Evolutionary conservation across 1,139 yeast genomes (phyloP), one percentile per base, ranked within the genome.

Genomic region (Blastobotrys serpentis): DNA sequence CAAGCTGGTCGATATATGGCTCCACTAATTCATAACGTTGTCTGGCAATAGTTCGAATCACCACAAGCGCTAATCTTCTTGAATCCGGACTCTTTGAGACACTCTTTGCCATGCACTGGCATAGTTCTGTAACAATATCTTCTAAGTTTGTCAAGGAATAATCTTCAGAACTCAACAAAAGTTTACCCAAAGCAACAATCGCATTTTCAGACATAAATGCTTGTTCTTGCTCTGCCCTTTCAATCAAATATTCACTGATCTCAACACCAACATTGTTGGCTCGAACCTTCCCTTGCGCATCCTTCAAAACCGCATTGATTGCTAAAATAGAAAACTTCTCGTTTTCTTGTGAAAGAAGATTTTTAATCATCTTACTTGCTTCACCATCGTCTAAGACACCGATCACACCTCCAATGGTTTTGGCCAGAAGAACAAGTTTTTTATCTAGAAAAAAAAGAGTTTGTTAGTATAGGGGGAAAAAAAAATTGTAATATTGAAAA

Each of bases 131-230:
- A 8, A 79, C 65, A 7, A 30, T 21, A 3, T 34, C 39, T 2
- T 13, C 23, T 2, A 6, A 3, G 6, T 41, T 44, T 16, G 8
- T 10, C 7, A 32, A 22, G 7, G 32, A 14, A 11, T 13, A 19
- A 30, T 30, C 23, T 16, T 26, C 36, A 46, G 17, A 52, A 42
- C 49, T 55, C 29, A 89, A 71, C 51, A 88, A 69, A n/a, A 85
- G 57, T 68, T 90, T 90, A 53, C 96, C 97, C 47, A 85, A 75
- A 2, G 96, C 98, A 49, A 84, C 68, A 2, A 85, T 75, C n/a
- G 90, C 84, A 60, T 86, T 85, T 58, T 87, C 96, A 56, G 85
- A 76, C 50, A 88, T 73, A 57, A 79, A 79, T 2, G 43, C 37
- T 21, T 72, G 67, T 1, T 70, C 49, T 0, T 82, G 73, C 19